A percentile compares a stretch with the other conserved stretches of the same genome.
phyloP scores from a whole-genome alignment of 2,329 filamentous ascomycete genomes.

The Fusarium buxicola region DNA sequence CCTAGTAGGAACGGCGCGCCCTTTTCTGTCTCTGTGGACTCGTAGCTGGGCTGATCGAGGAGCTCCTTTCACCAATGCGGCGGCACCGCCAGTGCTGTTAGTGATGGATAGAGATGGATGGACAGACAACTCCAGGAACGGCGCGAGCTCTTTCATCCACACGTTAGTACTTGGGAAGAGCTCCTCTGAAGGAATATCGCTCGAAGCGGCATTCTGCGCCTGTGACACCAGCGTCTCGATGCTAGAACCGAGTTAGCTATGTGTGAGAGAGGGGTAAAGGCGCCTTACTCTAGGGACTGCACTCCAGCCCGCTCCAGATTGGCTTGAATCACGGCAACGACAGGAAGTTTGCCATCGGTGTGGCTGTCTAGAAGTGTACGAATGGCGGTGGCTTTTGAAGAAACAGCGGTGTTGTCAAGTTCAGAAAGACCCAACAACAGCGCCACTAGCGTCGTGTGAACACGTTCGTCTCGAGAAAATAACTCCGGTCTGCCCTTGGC shows the following conservation, averaged over 20 bases:
- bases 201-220: conserved; percentile 49
- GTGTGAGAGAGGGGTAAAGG: neutral
- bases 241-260: conserved; percentile 44
- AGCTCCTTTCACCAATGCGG: conserved; percentile 67
- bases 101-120: conserved; percentile 78
- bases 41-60: conserved; percentile 42
- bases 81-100: conserved; percentile 76
- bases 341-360: conserved; percentile 56
- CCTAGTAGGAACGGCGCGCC: conserved; percentile 78
- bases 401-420: conserved; percentile 53
- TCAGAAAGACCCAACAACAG: conserved; percentile 67
- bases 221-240: conserved; percentile 66
- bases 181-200: conserved; percentile 50
- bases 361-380: conserved; percentile 60
- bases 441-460: conserved; percentile 63
- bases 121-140: conserved; percentile 63
- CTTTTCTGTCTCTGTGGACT: conserved; percentile 71
- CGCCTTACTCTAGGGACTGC: conserved; percentile 63
- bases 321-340: conserved; percentile 64
- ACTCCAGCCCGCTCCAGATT: conserved; percentile 63
- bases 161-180: conserved; percentile 72
- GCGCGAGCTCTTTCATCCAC: conserved; percentile 74
- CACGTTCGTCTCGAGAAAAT: conserved; percentile 57
- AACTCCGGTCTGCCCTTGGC: conserved; percentile 58
- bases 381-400: conserved; percentile 57